Conservation (phyloP, 2,329 filamentous ascomycete genomes). For the Colletotrichum sp. region DNA sequence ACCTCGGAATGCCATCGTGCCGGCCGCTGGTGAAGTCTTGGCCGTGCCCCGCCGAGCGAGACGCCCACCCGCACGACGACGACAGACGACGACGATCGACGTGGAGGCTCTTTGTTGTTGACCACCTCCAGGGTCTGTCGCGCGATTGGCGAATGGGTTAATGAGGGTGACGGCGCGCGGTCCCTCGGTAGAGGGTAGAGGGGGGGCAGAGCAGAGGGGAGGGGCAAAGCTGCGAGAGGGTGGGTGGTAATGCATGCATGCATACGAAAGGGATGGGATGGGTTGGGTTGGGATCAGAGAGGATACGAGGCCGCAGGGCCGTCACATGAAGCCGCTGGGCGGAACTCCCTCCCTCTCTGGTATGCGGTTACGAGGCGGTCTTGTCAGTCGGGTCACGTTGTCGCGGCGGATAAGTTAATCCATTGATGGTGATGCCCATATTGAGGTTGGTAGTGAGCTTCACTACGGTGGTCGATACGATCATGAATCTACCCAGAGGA, state of each 20-base stretch:
- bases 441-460: neutral
- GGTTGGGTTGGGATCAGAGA: neutral
- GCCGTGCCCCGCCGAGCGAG: neutral
- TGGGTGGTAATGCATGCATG: conserved; percentile 15
- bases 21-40: neutral
- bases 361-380: neutral
- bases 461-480: too few relatives aligned
- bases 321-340: conserved; percentile 9
- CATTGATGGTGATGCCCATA: neutral
- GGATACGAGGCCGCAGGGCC: conserved; percentile 7
- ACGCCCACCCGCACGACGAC: neutral
- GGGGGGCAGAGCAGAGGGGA: neutral
- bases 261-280: conserved; percentile 2
- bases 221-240: neutral
- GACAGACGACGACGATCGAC: neutral
- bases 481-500: too few relatives aligned
- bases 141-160: conserved; percentile 15
- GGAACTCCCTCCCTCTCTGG: neutral
- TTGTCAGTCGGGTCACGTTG: neutral
- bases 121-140: neutral
- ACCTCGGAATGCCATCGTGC: neutral
- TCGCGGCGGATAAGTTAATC: neutral
- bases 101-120: conserved; percentile 4
- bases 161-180: neutral
- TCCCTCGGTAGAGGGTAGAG: neutral